Conservation (phyloP, 164 flowering plant genomes). For the Magnolia sinica region DNA sequence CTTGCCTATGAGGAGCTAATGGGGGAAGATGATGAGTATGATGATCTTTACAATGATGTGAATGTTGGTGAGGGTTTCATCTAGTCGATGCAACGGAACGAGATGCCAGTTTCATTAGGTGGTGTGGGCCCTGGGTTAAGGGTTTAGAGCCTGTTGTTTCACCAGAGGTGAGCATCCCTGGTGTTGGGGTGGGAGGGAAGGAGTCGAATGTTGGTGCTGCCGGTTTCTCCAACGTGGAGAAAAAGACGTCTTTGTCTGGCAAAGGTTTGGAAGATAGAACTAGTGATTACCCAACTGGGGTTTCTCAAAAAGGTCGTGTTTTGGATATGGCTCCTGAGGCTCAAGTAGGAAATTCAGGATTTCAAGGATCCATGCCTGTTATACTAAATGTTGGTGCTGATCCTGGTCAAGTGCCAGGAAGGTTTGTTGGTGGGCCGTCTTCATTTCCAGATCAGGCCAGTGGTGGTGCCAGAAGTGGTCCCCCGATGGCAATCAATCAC, state of each 20-base stretch:
- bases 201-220: constrained; percentile 27
- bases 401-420: constrained; percentile 33
- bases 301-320: constrained; percentile 33
- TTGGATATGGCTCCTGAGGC: constrained; percentile 31
- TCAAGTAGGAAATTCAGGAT: constrained; percentile 39
- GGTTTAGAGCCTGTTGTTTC: constrained; percentile 28
- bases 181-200: constrained; percentile 37
- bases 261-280: constrained; percentile 29
- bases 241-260: constrained; percentile 19
- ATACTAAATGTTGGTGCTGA: constrained; percentile 30
- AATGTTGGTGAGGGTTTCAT: constrained; percentile 68
- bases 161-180: constrained; percentile 31
- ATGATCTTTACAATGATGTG: constrained; percentile 70
- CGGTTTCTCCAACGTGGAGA: constrained; percentile 29
- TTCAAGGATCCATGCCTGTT: constrained; percentile 40
- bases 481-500: constrained; percentile 28
- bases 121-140: constrained; percentile 35
- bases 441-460: constrained; percentile 27
- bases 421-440: constrained; percentile 27
- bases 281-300: constrained; percentile 25
- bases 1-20: constrained; percentile 64
- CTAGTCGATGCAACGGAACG: constrained; percentile 39
- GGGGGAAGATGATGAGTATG: constrained; percentile 71
- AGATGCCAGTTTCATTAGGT: constrained; percentile 28
- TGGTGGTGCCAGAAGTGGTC: constrained; percentile 34